phyloP scores from a whole-genome alignment of 192 early-diverging fungal species.

The Linderina pennispora region DNA sequence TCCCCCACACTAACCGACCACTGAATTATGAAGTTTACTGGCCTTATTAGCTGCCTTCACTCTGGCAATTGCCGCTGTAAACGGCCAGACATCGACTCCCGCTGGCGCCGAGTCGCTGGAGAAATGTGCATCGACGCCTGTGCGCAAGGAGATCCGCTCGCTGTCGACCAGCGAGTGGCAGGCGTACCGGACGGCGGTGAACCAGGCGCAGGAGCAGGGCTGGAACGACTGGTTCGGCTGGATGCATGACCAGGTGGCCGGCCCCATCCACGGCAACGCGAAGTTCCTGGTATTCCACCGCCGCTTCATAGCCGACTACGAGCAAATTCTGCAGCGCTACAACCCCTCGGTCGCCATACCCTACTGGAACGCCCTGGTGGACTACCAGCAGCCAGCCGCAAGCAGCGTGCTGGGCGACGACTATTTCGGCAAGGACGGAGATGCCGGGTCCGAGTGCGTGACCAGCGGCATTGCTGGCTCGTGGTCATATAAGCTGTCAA shows the following conservation, averaged over 20 bases:
- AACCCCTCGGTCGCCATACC: constrained; percentile 35
- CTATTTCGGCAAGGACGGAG: constrained; percentile 43
- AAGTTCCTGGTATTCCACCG: constrained; percentile 51
- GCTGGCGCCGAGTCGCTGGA: constrained; percentile 18
- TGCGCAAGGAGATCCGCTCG: constrained; percentile 45
- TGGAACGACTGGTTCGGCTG: constrained; percentile 44
- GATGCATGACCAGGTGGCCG: constrained; percentile 26
- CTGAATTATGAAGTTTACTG: constrained; percentile 27
- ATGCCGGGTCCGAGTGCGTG: constrained; percentile 20
- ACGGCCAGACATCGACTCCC: too few species aligned
- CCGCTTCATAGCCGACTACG: constrained; percentile 45
- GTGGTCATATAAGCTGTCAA: constrained; percentile 18
- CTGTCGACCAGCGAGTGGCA: constrained; percentile 33
- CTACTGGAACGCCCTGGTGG: constrained; percentile 42
- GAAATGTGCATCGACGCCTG: too few species aligned
- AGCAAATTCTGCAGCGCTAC: constrained; percentile 43
- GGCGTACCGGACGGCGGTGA: constrained; percentile 26
- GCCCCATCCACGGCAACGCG: constrained; percentile 26
- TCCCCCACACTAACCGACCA: too few species aligned
- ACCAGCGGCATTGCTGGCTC: constrained; percentile 6
- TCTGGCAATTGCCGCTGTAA: too few species aligned
- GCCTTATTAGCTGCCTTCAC: too few species aligned
- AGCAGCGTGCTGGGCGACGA: constrained; percentile 19
- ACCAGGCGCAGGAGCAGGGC: constrained; percentile 17
- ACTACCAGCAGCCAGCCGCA: constrained; percentile 36